phyloP scores from a whole-genome alignment of 768 basidiomycete genomes.

The Termitomyces sp. region DNA sequence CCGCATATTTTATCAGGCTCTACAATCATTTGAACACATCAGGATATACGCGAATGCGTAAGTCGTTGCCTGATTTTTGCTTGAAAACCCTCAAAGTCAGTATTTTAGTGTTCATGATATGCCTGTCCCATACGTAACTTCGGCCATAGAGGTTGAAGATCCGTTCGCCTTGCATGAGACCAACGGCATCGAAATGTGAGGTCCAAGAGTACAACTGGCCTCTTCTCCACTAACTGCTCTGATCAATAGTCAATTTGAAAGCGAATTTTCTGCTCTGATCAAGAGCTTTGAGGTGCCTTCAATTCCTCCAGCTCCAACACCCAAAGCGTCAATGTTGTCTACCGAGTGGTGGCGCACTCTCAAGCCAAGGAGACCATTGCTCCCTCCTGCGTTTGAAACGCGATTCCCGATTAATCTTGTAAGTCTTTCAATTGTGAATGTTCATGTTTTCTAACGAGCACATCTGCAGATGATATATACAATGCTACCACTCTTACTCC shows the following conservation, averaged over 20 bases:
- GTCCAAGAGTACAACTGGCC: neutral
- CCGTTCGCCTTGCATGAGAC: constrained; percentile 50
- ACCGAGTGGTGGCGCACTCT: constrained; percentile 38
- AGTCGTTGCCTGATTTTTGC: constrained; percentile 18
- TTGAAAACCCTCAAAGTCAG: neutral
- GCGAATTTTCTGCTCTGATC: constrained; percentile 53
- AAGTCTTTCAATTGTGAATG: constrained; percentile 16
- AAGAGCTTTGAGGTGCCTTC: constrained; percentile 43
- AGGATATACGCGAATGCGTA: constrained; percentile 80
- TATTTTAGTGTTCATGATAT: constrained; percentile 55
- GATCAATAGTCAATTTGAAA: constrained; percentile 42
- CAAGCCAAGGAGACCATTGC: constrained; percentile 31
- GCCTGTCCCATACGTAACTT: constrained; percentile 81
- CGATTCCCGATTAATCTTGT: constrained; percentile 71
- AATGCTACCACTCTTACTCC: constrained; percentile 61
- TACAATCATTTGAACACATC: constrained; percentile 60
- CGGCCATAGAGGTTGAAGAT: constrained; percentile 65
- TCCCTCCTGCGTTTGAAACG: constrained; percentile 57
- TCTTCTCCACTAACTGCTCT: neutral
- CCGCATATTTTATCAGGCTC: constrained; percentile 68
- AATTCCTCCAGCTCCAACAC: constrained; percentile 32
- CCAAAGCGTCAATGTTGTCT: constrained; percentile 35
- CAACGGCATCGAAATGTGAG: constrained; percentile 62
- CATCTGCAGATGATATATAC: constrained; percentile 41
- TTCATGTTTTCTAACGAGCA: constrained; percentile 1